Evolutionary conservation across 139 green algal species (phyloP).

Genomic region (Asterochloris sp.): DNA sequence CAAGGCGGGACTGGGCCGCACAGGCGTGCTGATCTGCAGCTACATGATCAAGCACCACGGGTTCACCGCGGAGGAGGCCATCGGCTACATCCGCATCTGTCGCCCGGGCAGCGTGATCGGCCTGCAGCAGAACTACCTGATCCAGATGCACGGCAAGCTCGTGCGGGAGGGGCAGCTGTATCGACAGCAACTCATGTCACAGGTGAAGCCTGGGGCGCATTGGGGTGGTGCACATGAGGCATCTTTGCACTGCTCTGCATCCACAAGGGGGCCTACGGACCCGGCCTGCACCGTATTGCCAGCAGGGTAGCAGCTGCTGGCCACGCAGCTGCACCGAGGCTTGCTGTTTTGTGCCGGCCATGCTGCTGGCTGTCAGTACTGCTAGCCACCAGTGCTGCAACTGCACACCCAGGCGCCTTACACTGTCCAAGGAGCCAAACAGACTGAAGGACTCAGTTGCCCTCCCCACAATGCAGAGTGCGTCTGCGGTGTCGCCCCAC

Average conservation of each 20-base stretch:
- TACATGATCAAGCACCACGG: slow-evolving; percentile 94
- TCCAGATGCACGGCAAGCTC: slow-evolving; percentile 52
- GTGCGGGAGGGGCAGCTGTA: slow-evolving; percentile 14
- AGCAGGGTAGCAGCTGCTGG: too few species aligned
- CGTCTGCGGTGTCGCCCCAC: slow-evolving; percentile 5
- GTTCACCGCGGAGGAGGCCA: slow-evolving; percentile 82
- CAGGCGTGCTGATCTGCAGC: slow-evolving; percentile 83
- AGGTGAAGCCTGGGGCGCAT: neutral
- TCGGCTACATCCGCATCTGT: slow-evolving; percentile 91
- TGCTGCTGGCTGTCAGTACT: too few species aligned
- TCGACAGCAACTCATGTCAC: slow-evolving; percentile 4
- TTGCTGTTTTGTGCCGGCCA: too few species aligned
- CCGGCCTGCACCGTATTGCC: too few species aligned
- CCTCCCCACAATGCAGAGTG: neutral
- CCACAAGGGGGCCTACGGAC: neutral
- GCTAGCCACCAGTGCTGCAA: too few species aligned
- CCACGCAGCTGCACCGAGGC: too few species aligned
- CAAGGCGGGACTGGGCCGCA: slow-evolving; percentile 94
- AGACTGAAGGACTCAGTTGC: too few species aligned
- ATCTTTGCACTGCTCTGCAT: too few species aligned
- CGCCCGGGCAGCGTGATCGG: slow-evolving; percentile 89
- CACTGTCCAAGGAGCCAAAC: too few species aligned
- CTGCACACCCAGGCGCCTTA: too few species aligned
- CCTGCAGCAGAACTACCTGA: slow-evolving; percentile 88
- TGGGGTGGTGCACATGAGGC: too few species aligned